Conservation (phyloP, 1,139 yeast species). For the Yamadazyma sp. region DNA sequence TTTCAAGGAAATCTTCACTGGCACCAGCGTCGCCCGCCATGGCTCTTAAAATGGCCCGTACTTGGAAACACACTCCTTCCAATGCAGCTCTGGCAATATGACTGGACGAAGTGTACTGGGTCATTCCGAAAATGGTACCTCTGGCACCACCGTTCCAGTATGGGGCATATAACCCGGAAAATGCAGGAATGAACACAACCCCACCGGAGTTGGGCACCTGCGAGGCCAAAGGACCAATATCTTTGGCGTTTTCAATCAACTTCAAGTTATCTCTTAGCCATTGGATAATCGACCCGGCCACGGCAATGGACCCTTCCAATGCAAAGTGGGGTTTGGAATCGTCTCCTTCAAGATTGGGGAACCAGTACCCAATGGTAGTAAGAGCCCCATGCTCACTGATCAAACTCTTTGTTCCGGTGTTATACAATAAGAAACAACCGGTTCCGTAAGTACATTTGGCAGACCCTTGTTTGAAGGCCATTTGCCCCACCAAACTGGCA, state of each 20-base stretch:
- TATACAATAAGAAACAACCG: slow-evolving; percentile 88
- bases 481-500: slow-evolving; percentile 90
- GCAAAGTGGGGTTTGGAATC: slow-evolving; percentile 78
- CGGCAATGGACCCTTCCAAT: slow-evolving; percentile 93
- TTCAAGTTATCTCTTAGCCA: slow-evolving; percentile 93
- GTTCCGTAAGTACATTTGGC: slow-evolving; percentile 99
- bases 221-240: slow-evolving; percentile 87
- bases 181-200: slow-evolving; percentile 93
- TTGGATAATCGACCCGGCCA: slow-evolving; percentile 92
- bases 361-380: slow-evolving; percentile 89
- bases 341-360: slow-evolving; percentile 58
- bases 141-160: slow-evolving; percentile 94
- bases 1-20: slow-evolving; percentile 47
- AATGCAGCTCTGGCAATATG: slow-evolving; percentile 93
- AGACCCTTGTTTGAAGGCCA: slow-evolving; percentile 79
- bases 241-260: slow-evolving; percentile 76
- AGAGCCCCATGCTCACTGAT: slow-evolving; percentile 78
- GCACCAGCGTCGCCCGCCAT: slow-evolving; percentile 83
- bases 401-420: slow-evolving; percentile 71
- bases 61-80: slow-evolving; percentile 94
- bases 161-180: slow-evolving; percentile 92
- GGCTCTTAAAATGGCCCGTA: slow-evolving; percentile 84
- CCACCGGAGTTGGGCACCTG: slow-evolving; percentile 85
- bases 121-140: slow-evolving; percentile 90
- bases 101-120: slow-evolving; percentile 82